Evolutionary conservation across 2,329 filamentous ascomycete species (phyloP).

Genomic region (Ilyonectria robusta): DNA sequence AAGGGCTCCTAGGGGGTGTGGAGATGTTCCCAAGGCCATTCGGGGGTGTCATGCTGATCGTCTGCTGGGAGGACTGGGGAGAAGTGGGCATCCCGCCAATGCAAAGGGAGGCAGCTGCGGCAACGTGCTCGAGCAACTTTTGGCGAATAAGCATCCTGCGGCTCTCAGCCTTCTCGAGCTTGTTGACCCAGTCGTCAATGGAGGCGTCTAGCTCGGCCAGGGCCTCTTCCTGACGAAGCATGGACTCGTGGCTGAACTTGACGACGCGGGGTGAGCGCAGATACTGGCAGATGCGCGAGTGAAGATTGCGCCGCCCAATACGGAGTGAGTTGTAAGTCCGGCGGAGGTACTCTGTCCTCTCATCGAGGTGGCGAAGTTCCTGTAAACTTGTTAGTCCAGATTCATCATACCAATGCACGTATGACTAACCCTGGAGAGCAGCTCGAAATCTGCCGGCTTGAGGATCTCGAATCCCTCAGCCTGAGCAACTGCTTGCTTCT

Average conservation of each 20-base stretch:
- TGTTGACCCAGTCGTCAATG: conserved; percentile 85
- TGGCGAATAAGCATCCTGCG: conserved; percentile 81
- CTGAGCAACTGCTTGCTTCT: conserved; percentile 74
- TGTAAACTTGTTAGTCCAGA: conserved; percentile 48
- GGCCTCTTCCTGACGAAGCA: conserved; percentile 86
- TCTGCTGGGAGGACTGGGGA: conserved; percentile 59
- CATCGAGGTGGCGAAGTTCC: conserved; percentile 83
- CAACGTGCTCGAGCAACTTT: conserved; percentile 86
- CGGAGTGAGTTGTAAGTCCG: conserved; percentile 83
- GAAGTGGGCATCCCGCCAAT: conserved; percentile 45
- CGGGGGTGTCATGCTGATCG: conserved; percentile 55
- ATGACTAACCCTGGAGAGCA: conserved; percentile 72
- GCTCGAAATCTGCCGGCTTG: conserved; percentile 72
- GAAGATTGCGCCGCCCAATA: conserved; percentile 82
- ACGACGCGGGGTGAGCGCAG: conserved; percentile 79
- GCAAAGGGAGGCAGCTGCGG: conserved; percentile 74
- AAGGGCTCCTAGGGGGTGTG: conserved; percentile 73
- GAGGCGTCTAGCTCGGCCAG: conserved; percentile 81
- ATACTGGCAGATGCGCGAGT: conserved; percentile 83
- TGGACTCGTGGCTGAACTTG: conserved; percentile 80
- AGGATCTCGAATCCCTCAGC: conserved; percentile 77
- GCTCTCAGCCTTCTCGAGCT: conserved; percentile 86
- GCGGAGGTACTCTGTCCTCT: conserved; percentile 83
- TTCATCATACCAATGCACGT: background rate
- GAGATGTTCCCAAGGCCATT: conserved; percentile 61